phyloP scores from a whole-genome alignment of 2,329 filamentous ascomycete species.

The Penicillium sp. region DNA sequence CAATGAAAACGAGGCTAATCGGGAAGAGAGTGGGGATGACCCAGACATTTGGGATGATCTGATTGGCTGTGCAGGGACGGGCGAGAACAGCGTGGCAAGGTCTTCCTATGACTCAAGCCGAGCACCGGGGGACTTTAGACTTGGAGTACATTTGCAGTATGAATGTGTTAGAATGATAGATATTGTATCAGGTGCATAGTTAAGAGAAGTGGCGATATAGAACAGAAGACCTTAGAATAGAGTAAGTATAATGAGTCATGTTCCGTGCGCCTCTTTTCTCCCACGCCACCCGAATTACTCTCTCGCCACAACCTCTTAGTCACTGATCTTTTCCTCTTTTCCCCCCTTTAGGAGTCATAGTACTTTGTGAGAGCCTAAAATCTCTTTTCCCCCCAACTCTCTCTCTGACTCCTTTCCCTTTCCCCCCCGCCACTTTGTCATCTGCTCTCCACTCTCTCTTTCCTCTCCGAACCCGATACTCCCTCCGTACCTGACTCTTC shows the following conservation, averaged over 20 bases:
- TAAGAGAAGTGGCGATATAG: not conserved
- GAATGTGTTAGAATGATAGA: not conserved
- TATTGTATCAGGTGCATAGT: not conserved
- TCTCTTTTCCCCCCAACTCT: slow-evolving; percentile 4
- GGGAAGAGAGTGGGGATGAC: not conserved
- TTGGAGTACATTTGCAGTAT: not conserved
- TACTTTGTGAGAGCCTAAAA: slow-evolving; percentile 1
- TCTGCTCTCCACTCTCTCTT: slow-evolving; percentile 1
- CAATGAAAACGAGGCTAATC: slow-evolving; percentile 10
- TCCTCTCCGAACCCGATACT: not conserved
- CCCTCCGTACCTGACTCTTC: slow-evolving; percentile 1
- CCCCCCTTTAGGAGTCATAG: slow-evolving; percentile 1
- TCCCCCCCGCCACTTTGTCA: not conserved
- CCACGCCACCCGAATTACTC: slow-evolving; percentile 14
- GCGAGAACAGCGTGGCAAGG: slow-evolving; percentile 18
- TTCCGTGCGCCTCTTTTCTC: slow-evolving; percentile 1
- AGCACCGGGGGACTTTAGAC: not conserved
- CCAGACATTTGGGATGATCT: not conserved
- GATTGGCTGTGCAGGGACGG: not conserved
- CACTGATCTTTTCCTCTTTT: slow-evolving; percentile 1
- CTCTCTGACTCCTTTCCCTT: slow-evolving; percentile 8
- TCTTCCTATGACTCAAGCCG: slow-evolving; percentile 9
- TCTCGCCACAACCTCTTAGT: slow-evolving; percentile 21
- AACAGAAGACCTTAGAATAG: not conserved
- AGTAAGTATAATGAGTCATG: not conserved